phyloP scores from a whole-genome alignment of 1,284 basidiomycete genomes.

The Sporisorium scitamineum region DNA sequence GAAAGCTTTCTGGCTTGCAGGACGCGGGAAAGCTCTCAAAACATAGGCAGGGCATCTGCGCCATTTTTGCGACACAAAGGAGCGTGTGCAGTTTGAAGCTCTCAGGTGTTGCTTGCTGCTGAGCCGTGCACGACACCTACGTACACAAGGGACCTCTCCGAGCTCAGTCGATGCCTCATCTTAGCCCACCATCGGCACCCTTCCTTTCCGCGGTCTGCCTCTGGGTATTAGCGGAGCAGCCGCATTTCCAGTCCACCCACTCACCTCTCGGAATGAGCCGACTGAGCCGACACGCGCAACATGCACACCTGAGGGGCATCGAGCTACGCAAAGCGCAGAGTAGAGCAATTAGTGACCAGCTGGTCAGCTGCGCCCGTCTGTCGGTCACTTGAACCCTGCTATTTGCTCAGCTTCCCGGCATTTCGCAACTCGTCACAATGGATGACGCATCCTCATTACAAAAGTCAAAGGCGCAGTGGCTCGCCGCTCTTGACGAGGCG shows the following conservation, averaged over 20 bases:
- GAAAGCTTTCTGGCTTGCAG: not conserved
- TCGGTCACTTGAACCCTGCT: not conserved
- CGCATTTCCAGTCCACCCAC: not conserved
- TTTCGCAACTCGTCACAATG: slow-evolving; percentile 15
- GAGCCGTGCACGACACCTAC: slow-evolving; percentile 11
- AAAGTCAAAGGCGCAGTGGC: slow-evolving; percentile 55
- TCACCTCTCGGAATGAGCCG: not conserved
- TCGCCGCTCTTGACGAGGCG: slow-evolving; percentile 52
- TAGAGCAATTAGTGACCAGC: not conserved
- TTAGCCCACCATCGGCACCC: not conserved
- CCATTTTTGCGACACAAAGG: not conserved
- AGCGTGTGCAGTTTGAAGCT: not conserved
- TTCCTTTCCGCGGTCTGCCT: not conserved
- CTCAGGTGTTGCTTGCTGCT: not conserved
- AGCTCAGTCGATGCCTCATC: not conserved
- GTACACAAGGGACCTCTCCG: not conserved
- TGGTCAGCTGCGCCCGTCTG: not conserved
- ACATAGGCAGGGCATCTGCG: not conserved
- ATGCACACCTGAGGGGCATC: not conserved
- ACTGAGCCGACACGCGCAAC: not conserved
- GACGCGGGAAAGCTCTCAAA: not conserved
- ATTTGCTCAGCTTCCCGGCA: not conserved
- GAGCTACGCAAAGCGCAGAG: not conserved
- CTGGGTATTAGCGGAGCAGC: not conserved
- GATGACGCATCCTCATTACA: slow-evolving; percentile 38